These are phyloP conservation scores for Tympanopsis confertula DNA, from an alignment of 2,329 filamentous ascomycete genomes.

Conservation along the genomic window DNA sequence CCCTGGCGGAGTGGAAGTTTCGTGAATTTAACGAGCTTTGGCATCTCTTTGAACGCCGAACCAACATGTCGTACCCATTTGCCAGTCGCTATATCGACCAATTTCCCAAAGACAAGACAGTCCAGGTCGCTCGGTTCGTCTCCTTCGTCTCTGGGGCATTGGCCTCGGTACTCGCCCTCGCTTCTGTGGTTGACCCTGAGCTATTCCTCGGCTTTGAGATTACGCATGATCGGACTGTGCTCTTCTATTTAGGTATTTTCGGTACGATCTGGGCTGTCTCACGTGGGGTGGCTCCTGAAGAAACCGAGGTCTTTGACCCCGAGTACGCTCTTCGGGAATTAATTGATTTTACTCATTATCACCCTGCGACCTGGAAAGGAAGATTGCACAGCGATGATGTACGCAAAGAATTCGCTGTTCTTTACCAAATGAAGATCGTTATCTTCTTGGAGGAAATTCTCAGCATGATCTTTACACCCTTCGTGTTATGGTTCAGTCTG, in stretches of 20 bases:
- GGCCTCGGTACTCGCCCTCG: conserved; percentile 71
- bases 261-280: conserved; percentile 74
- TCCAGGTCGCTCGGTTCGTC: conserved; percentile 72
- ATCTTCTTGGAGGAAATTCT: conserved; percentile 89
- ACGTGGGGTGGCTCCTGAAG: conserved; percentile 73
- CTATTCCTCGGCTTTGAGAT: conserved; percentile 87
- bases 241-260: conserved; percentile 82
- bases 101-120: conserved; percentile 89
- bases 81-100: conserved; percentile 88
- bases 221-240: conserved; percentile 72
- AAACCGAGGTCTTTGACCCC: conserved; percentile 81
- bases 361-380: conserved; percentile 77
- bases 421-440: conserved; percentile 85
- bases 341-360: conserved; percentile 85
- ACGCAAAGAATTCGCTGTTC: conserved; percentile 73
- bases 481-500: conserved; percentile 76
- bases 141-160: conserved; percentile 81
- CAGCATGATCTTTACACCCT: conserved; percentile 83
- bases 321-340: conserved; percentile 81
- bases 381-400: conserved; percentile 90
- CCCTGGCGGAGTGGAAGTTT: conserved; percentile 94
- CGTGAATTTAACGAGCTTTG: conserved; percentile 94
- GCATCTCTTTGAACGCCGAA: conserved; percentile 78
- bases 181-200: conserved; percentile 80
- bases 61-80: conserved; percentile 91